Evolutionary conservation across 129 eudicot genomes (phyloP).

Genomic region (Tagetes patula): DNA sequence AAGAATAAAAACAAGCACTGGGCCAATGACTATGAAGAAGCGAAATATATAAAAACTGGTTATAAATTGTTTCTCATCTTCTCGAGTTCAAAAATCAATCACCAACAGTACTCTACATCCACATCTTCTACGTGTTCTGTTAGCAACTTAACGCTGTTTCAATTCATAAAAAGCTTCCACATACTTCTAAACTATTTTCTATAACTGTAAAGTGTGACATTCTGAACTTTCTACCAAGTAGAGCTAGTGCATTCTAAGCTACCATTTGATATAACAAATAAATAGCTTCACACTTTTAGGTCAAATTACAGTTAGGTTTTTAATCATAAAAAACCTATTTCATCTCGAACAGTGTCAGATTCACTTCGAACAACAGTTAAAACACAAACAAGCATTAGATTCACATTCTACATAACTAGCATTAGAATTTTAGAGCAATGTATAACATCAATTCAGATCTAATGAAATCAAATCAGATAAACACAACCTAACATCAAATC

Average conservation of each 20-base stretch:
- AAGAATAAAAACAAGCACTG: not conserved
- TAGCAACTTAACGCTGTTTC: not conserved
- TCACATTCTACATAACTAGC: too few relatives aligned
- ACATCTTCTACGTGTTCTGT: not conserved
- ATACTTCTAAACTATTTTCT: not conserved
- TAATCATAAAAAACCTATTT: not conserved
- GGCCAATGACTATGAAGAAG: not conserved
- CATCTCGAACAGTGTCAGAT: not conserved
- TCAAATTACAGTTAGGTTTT: not conserved
- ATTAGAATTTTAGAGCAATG: not conserved
- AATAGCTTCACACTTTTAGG: slow-evolving; percentile 1
- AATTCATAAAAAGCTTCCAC: not conserved
- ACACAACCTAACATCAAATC: not conserved
- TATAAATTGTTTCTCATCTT: not conserved
- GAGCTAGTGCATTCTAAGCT: not conserved
- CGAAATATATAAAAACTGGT: too few relatives aligned
- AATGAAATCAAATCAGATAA: not conserved
- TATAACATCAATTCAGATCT: slow-evolving; percentile 15
- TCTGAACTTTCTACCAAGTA: not conserved
- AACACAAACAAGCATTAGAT: too few relatives aligned
- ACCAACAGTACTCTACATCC: not conserved
- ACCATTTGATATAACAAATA: too few relatives aligned
- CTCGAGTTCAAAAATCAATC: not conserved
- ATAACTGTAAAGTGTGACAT: not conserved
- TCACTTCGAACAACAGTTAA: not conserved